Evolutionary conservation across 352 stramenopile species (phyloP).

Genomic region (Paralagenidium karlingii): DNA sequence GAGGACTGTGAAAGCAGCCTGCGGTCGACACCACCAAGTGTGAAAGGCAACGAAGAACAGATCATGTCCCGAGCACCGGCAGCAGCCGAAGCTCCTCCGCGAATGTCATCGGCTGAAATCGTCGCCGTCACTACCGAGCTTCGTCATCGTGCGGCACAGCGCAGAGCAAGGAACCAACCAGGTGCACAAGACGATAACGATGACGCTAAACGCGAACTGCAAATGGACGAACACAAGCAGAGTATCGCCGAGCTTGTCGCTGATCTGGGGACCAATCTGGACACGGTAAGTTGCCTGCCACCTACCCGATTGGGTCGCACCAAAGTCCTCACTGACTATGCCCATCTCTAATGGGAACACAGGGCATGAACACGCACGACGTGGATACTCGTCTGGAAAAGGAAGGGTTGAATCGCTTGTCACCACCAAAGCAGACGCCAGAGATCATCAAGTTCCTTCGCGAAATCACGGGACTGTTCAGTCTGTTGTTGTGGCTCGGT

Average conservation of each 20-base stretch:
- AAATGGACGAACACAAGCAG: constrained; percentile 76
- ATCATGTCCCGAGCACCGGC: too few relatives aligned
- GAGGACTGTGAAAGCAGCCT: too few relatives aligned
- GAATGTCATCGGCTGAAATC: constrained; percentile 72
- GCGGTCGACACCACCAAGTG: too few relatives aligned
- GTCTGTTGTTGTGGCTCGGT: constrained; percentile 50
- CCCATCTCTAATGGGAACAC: not conserved
- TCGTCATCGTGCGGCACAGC: constrained; percentile 41
- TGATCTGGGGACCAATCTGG: constrained; percentile 34
- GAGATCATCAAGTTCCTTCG: constrained; percentile 67
- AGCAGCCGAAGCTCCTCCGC: constrained; percentile 12
- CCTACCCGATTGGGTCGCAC: not conserved
- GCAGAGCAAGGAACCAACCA: constrained; percentile 40
- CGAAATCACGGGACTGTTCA: constrained; percentile 61
- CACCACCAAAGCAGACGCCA: constrained; percentile 53
- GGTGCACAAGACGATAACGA: constrained; percentile 20
- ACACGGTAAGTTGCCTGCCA: constrained; percentile 34
- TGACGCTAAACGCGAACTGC: constrained; percentile 63
- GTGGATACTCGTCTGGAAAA: constrained; percentile 39
- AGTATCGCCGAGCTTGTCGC: constrained; percentile 49
- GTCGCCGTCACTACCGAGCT: constrained; percentile 73
- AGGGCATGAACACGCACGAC: constrained; percentile 51
- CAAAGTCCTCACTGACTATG: too few relatives aligned
- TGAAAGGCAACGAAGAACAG: too few relatives aligned
- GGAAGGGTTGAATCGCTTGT: constrained; percentile 50